Evolutionary conservation across 768 basidiomycete species (phyloP).

Genomic region (Strobilomyces confusus): DNA sequence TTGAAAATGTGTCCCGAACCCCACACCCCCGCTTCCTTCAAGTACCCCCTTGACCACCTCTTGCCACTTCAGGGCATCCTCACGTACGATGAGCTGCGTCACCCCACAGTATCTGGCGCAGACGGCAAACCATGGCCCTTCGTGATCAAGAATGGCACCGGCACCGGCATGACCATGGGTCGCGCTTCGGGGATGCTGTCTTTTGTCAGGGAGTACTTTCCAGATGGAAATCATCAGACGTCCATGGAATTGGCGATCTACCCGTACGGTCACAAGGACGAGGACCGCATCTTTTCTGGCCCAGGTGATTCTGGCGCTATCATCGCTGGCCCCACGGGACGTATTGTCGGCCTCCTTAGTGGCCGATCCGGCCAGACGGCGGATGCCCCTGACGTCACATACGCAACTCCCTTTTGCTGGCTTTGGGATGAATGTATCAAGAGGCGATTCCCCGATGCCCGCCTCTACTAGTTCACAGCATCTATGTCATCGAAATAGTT

Average conservation of each 20-base stretch:
- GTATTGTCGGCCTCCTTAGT: neutral
- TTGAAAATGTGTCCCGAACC: neutral
- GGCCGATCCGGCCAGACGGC: neutral
- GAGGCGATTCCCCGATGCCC: neutral
- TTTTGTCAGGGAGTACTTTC: neutral
- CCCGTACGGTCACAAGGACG: no score
- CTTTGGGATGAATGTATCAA: neutral
- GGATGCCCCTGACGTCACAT: neutral
- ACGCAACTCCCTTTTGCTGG: neutral
- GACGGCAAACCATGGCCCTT: neutral
- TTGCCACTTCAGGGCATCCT: neutral
- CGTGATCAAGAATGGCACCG: neutral
- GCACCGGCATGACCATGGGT: neutral
- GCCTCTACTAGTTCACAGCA: neutral
- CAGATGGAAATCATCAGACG: neutral
- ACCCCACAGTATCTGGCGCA: neutral
- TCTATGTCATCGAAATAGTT: no score
- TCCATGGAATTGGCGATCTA: neutral
- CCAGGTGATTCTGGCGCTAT: neutral
- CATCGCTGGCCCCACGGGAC: neutral
- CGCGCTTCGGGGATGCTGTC: neutral
- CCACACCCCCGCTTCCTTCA: neutral
- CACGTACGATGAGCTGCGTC: neutral
- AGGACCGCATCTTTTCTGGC: no score
- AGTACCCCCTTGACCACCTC: neutral